These are phyloP conservation scores for Ananas comosus DNA, from an alignment of 176 grass and related monocot species.

Conservation along the genomic window DNA sequence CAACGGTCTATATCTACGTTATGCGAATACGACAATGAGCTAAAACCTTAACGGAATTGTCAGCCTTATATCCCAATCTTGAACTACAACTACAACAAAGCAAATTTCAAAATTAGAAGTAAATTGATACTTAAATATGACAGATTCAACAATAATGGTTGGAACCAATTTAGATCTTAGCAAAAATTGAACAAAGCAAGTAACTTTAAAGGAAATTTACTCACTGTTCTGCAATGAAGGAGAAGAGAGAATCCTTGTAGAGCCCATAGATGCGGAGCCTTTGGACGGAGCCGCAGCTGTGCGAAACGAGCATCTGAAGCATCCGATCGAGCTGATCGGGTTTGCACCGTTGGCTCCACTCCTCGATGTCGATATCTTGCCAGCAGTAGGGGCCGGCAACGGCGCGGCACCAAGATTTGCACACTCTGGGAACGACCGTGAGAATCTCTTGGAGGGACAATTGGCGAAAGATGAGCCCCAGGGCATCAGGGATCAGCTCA, in stretches of 20 bases:
- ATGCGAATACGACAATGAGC: too few relatives aligned
- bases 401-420: conserved; percentile 65
- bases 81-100: too few relatives aligned
- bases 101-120: too few relatives aligned
- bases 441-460: conserved; percentile 75
- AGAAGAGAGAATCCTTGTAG: conserved; percentile 56
- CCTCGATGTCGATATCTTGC: conserved; percentile 92
- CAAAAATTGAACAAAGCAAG: not conserved
- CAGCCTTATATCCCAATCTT: too few relatives aligned
- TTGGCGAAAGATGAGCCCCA: conserved; percentile 85
- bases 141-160: too few relatives aligned
- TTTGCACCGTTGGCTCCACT: conserved; percentile 82
- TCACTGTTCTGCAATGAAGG: conserved; percentile 85
- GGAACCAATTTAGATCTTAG: not conserved
- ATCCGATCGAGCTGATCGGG: conserved; percentile 72
- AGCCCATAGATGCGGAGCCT: conserved; percentile 73
- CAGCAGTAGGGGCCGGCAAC: conserved; percentile 86
- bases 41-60: too few relatives aligned
- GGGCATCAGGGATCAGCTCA: conserved; percentile 80
- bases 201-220: conserved; percentile 10
- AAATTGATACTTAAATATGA: too few relatives aligned
- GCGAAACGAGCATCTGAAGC: conserved; percentile 64
- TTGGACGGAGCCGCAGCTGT: conserved; percentile 60
- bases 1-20: too few relatives aligned
- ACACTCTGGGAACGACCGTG: conserved; percentile 78